phyloP scores from a whole-genome alignment of 1,284 basidiomycete genomes.

The Trichosporon inkin region DNA sequence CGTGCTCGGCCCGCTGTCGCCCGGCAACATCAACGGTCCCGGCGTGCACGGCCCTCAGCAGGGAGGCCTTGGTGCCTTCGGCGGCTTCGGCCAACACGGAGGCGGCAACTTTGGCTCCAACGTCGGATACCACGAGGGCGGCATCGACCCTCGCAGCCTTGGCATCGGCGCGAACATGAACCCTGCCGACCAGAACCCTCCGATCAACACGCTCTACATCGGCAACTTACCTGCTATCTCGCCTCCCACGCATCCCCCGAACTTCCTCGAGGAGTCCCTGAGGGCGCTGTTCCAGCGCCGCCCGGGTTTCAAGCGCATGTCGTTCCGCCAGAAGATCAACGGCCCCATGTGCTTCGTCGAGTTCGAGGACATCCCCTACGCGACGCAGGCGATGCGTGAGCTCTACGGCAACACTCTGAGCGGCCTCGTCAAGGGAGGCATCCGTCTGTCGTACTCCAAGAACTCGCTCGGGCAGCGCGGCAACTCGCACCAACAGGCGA shows the following conservation, averaged over 20 bases:
- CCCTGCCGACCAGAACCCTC: conserved; percentile 71
- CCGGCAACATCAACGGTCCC: neutral
- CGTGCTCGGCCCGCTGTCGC: conserved; percentile 5
- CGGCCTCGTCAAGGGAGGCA: conserved; percentile 89
- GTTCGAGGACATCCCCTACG: conserved; percentile 85
- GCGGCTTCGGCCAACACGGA: conserved; percentile 14
- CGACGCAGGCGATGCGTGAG: conserved; percentile 78
- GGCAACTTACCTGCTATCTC: conserved; percentile 81
- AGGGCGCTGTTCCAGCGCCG: conserved; percentile 72
- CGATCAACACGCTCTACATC: conserved; percentile 92
- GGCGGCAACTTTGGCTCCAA: conserved; percentile 16
- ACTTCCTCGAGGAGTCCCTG: conserved; percentile 78
- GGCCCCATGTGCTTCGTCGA: conserved; percentile 98
- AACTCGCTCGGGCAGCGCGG: conserved; percentile 70
- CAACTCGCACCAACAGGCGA: conserved; percentile 35
- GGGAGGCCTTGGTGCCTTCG: conserved; percentile 10
- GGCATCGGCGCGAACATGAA: conserved; percentile 48
- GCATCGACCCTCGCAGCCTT: conserved; percentile 21
- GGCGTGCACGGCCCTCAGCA: conserved; percentile 11
- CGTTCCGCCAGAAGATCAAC: conserved; percentile 90
- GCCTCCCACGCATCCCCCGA: conserved; percentile 61
- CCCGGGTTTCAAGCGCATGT: conserved; percentile 83
- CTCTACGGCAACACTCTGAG: conserved; percentile 86
- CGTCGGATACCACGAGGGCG: conserved; percentile 8
- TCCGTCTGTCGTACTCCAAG: conserved; percentile 93